Conservation (phyloP, 2,329 filamentous ascomycete genomes). For the Xylaria sp. region DNA sequence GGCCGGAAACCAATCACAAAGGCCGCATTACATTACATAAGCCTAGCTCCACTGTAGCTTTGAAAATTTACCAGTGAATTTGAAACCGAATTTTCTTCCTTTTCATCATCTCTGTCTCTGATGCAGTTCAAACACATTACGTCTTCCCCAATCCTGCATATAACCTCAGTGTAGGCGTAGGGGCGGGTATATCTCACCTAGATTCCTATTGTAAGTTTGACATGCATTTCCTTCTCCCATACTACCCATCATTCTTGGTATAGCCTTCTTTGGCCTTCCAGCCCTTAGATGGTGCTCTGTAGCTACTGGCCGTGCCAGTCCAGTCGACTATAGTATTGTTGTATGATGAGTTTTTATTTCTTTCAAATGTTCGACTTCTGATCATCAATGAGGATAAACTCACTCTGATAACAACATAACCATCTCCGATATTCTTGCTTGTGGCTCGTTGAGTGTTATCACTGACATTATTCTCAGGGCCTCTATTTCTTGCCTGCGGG, state of each 20-base stretch:
- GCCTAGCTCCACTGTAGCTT: conserved; percentile 8
- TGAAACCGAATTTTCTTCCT: background rate
- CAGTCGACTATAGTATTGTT: conserved; percentile 14
- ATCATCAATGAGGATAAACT: conserved; percentile 47
- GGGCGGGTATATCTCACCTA: background rate
- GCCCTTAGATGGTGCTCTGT: background rate
- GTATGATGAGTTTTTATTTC: conserved; percentile 46
- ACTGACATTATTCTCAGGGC: conserved; percentile 22
- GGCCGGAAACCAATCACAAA: conserved; percentile 10
- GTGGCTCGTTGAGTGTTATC: background rate
- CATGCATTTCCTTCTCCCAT: background rate
- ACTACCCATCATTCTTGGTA: background rate
- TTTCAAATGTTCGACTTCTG: conserved; percentile 51
- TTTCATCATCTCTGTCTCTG: background rate
- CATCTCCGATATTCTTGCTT: background rate
- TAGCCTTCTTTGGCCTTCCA: background rate
- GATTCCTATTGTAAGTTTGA: conserved; percentile 16
- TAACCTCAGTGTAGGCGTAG: background rate
- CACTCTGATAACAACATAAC: conserved; percentile 43
- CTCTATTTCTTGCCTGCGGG: background rate
- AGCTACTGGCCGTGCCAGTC: background rate
- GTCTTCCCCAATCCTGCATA: background rate
- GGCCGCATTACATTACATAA: background rate
- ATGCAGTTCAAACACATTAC: conserved; percentile 2
- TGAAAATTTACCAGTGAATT: conserved; percentile 20